Base-by-base conservation (phyloP, 768 basidiomycete genomes). In the Hysterangium stoloniferum region DNA sequence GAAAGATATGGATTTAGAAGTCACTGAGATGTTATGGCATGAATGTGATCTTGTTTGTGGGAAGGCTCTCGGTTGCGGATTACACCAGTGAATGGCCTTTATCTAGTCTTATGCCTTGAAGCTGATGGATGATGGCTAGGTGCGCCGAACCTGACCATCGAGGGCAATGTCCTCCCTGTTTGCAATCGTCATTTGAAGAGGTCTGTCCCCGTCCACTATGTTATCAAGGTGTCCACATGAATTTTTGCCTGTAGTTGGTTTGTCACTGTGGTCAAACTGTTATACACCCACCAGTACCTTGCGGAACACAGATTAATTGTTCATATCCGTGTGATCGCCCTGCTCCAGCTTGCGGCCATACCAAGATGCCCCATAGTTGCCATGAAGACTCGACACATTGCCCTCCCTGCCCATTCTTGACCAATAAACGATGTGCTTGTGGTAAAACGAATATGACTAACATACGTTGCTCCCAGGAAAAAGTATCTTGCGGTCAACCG, bases 181-280 rank as follows among this genome's bases (percentile, higher is more conserved):
- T 95, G 45, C 76, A 82, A 63, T 91, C 91, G 38, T 84, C 84
- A 1, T 99, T 94, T 58, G 93, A 97, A 35, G 96, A 99, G 79
- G 84, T 84, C 55, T 27, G 76, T 59, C 9, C 4, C 33, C 11
- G 20, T 28, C 27, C 51, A 27, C 20, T 37, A 35, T 15, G 27
- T 25, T 15, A 9, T 45, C 19, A 36, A 40, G 12, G 24, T 15
- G 37, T 49, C 38, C 55, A 12, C 19, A 17, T 24, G 2, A 44
- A 2, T 4, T 7, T 29, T 15, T 24, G 51, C 33, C 4, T 17
- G 24, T 58, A 89, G 80, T 67, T 93, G 48, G 65, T 84, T 8
- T 98, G 95, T 62, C 66, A 76, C 42, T 98, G 95, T 63, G 86
- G 86, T 0, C 75, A 80, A n/a, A 97, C 92, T 2, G 74, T 89